A percentile compares a stretch with the other conserved stretches of the same genome.
Evolutionary conservation across 331 rosid genomes (phyloP).

Genomic region (Dryas integrifolia): DNA sequence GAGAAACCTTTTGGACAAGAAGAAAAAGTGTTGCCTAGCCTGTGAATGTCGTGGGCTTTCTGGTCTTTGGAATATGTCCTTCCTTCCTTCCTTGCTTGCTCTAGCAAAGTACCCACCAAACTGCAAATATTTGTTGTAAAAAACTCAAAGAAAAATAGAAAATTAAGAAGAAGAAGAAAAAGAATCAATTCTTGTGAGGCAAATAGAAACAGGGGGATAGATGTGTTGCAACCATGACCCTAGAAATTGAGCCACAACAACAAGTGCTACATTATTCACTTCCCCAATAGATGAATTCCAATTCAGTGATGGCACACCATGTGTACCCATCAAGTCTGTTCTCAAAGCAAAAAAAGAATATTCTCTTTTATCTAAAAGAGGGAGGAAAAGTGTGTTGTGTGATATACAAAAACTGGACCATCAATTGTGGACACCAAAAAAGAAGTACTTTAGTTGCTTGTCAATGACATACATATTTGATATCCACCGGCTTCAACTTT

Average conservation of each 20-base stretch:
- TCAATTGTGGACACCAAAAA: slow-evolving; percentile 13
- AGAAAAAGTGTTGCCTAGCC: neutral
- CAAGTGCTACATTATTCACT: neutral
- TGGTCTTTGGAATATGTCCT: neutral
- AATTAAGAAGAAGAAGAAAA: neutral
- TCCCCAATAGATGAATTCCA: neutral
- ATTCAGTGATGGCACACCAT: slow-evolving; percentile 18
- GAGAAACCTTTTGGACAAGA: neutral
- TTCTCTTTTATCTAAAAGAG: slow-evolving; percentile 5
- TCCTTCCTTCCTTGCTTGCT: slow-evolving; percentile 4
- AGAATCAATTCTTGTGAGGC: slow-evolving; percentile 1
- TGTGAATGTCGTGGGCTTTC: slow-evolving; percentile 3
- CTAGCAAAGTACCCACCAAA: slow-evolving; percentile 1
- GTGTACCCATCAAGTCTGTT: slow-evolving; percentile 6
- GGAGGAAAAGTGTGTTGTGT: too few relatives aligned
- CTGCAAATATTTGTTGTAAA: neutral
- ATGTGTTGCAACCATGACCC: slow-evolving; percentile 26
- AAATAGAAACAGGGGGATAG: neutral
- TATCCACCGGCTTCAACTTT: neutral
- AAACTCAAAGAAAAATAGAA: neutral
- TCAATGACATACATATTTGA: neutral
- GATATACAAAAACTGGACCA: slow-evolving; percentile 7
- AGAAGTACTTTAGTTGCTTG: neutral
- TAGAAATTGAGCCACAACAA: slow-evolving; percentile 27
- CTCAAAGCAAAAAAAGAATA: slow-evolving; percentile 19